Percentiles rank a stretch among this genome's conserved stretches.
phyloP scores from a whole-genome alignment of 2,329 filamentous ascomycete species.

The Ascochyta clinopodiicola region DNA sequence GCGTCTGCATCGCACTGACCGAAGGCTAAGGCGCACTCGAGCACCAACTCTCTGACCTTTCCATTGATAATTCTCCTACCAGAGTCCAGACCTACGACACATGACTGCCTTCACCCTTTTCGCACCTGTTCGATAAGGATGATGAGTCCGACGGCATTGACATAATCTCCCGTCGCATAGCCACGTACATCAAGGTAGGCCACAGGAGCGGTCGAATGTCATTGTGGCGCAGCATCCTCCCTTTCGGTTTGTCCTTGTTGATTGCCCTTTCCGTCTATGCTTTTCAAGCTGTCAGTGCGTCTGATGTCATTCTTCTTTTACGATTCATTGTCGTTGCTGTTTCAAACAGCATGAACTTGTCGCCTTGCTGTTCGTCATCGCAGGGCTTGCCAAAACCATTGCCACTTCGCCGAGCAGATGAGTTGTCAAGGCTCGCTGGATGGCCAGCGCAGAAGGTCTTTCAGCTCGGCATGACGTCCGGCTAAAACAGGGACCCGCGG shows the following conservation, averaged over 20 bases:
- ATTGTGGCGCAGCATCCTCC: slow-evolving; percentile 23
- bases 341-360: slow-evolving; percentile 8
- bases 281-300: slow-evolving; percentile 20
- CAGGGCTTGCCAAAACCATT: slow-evolving; percentile 11
- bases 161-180: slow-evolving; percentile 8
- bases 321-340: slow-evolving; percentile 12
- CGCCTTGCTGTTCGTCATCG: slow-evolving; percentile 17
- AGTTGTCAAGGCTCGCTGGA: slow-evolving; percentile 31
- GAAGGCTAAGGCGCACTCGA: neutral
- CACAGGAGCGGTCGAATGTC: slow-evolving; percentile 15
- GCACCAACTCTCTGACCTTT: neutral
- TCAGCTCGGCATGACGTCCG: slow-evolving; percentile 23
- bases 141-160: slow-evolving; percentile 3
- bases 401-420: slow-evolving; percentile 25
- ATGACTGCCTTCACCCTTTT: slow-evolving; percentile 4
- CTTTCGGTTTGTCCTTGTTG: slow-evolving; percentile 15
- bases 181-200: slow-evolving; percentile 7
- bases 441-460: slow-evolving; percentile 27
- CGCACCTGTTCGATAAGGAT: slow-evolving; percentile 1
- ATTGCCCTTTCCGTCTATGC: slow-evolving; percentile 21
- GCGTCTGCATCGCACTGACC: neutral
- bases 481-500: slow-evolving; percentile 6
- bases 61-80: neutral
- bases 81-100: slow-evolving; percentile 8
- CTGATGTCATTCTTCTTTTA: slow-evolving; percentile 32